Percentiles rank a stretch among this genome's conserved stretches.
phyloP scores from a whole-genome alignment of 257 asterid species.

The Leonotis leonurus region DNA sequence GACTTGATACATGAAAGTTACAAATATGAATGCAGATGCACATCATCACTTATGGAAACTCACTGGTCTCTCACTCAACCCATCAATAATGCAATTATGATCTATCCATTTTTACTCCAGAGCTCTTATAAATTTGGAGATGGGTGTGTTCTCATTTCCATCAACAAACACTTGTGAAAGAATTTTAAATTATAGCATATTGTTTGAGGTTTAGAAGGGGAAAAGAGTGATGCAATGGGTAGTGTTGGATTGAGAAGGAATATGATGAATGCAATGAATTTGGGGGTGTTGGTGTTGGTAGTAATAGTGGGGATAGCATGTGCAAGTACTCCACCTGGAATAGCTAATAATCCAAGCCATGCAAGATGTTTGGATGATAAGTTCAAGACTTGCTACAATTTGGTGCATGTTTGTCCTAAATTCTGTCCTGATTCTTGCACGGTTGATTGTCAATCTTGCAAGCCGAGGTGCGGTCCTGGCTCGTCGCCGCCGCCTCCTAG shows the following conservation, averaged over 20 bases:
- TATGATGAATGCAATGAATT: not conserved
- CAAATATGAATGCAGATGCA: too few species aligned
- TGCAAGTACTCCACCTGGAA: conserved; percentile 39
- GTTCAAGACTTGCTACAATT: conserved; percentile 36
- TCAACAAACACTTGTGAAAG: not conserved
- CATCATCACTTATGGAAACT: not conserved
- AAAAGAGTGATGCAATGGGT: too few species aligned
- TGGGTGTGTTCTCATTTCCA: not conserved
- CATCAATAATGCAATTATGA: not conserved
- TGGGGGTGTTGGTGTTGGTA: conserved; percentile 10
- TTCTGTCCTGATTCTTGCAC: conserved; percentile 44
- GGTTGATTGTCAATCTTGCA: conserved; percentile 36
- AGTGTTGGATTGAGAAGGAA: conserved; percentile 1
- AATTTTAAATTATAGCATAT: too few species aligned
- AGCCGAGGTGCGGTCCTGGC: conserved; percentile 31
- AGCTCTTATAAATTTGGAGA: conserved; percentile 14
- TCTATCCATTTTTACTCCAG: conserved; percentile 10
- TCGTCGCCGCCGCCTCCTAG: conserved; percentile 9
- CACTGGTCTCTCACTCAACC: not conserved
- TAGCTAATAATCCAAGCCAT: conserved; percentile 37
- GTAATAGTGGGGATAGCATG: conserved; percentile 6
- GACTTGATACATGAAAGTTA: not conserved
- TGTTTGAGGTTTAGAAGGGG: too few species aligned
- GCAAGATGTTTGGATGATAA: conserved; percentile 31
- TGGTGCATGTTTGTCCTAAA: conserved; percentile 55